Evolutionary conservation across 2,329 filamentous ascomycete species (phyloP), one percentile per base, ranked within the genome.

Genomic region (Plectosphaerella sp.): DNA sequence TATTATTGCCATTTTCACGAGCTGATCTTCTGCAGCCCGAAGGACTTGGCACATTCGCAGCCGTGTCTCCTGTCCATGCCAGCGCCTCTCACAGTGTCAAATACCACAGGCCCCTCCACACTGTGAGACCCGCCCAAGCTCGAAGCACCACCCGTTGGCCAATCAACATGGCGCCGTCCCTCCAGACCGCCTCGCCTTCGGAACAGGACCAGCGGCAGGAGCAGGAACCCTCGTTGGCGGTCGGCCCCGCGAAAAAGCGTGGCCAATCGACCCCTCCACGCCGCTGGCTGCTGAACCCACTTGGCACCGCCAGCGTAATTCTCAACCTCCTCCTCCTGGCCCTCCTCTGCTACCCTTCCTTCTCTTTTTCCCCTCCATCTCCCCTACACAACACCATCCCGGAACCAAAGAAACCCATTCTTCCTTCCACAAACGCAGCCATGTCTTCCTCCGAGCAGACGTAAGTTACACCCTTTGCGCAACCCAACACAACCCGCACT

Each of bases 381-480:
- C 41, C 41, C 22, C 41, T 9, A 43, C 41, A 20, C 18, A 18
- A 4, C 28, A 33, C 8, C 41, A 43, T 20, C 41, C n/a, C 41
- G 41, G 41, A 43, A 43, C 41, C 16, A 16, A 43, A 41, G 8
- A 15, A n/a, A 6, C n/a, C 11, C 18, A 18, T 50, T 61, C 60
- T 57, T 62, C 62, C 48, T 52, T 37, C 39, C 37, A 52, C 45
- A 46, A 42, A 54, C 48, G 20, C 63, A 67, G 84, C 70, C 70
- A 88, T 88, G 85, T 82, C 89, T 78, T 78, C 74, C 66, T 65
- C 73, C 76, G 91, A 95, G 80, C 89, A 93, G 82, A 96, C 91
- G 91, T 96, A 78, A 75, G 88, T 78, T 46, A 45, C 56, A 53
- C 54, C 48, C 55, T 51, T 55, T 22, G 22, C 22, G 22, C 22